These are phyloP conservation scores for Rubroboletus pulcherrimus DNA, from an alignment of 768 basidiomycete genomes.

Conservation along the genomic window DNA sequence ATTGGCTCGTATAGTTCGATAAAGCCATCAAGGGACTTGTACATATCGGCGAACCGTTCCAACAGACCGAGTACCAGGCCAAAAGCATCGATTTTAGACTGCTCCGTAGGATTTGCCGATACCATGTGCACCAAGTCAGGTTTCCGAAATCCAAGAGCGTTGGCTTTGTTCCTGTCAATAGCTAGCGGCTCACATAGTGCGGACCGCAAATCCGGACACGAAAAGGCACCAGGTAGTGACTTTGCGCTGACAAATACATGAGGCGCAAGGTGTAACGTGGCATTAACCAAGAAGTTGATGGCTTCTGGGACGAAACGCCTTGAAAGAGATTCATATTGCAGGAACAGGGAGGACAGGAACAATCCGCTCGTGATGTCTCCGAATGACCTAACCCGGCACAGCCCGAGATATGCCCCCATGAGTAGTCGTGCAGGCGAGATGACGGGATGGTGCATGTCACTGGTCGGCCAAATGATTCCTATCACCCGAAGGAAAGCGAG, in stretches of 20 bases:
- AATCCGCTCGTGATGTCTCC: slow-evolving; percentile 79
- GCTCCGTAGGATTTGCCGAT: slow-evolving; percentile 38
- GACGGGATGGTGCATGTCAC: slow-evolving; percentile 89
- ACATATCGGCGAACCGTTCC: slow-evolving; percentile 66
- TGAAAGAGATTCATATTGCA: slow-evolving; percentile 81
- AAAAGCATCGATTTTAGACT: slow-evolving; percentile 72
- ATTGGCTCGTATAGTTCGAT: slow-evolving; percentile 81
- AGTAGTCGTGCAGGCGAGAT: slow-evolving; percentile 82
- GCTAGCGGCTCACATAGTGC: slow-evolving; percentile 40
- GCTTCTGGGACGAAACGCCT: slow-evolving; percentile 89
- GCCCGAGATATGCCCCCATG: slow-evolving; percentile 86
- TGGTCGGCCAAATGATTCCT: slow-evolving; percentile 87
- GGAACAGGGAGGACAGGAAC: slow-evolving; percentile 81
- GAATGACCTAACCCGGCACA: slow-evolving; percentile 74
- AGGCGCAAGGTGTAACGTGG: slow-evolving; percentile 72
- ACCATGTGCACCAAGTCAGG: slow-evolving; percentile 49
- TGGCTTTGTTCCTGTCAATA: slow-evolving; percentile 39
- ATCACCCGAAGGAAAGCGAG: slow-evolving; percentile 75
- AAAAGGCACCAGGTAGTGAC: slow-evolving; percentile 65
- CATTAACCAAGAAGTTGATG: slow-evolving; percentile 72
- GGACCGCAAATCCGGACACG: slow-evolving; percentile 65
- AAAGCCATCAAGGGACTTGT: slow-evolving; percentile 77
- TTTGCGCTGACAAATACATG: slow-evolving; percentile 43
- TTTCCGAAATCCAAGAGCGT: slow-evolving; percentile 37
- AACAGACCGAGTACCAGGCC: slow-evolving; percentile 60